These are phyloP conservation scores for Teratosphaeria gauchensis DNA, from an alignment of 2,329 filamentous ascomycete genomes.

Conservation along the genomic window DNA sequence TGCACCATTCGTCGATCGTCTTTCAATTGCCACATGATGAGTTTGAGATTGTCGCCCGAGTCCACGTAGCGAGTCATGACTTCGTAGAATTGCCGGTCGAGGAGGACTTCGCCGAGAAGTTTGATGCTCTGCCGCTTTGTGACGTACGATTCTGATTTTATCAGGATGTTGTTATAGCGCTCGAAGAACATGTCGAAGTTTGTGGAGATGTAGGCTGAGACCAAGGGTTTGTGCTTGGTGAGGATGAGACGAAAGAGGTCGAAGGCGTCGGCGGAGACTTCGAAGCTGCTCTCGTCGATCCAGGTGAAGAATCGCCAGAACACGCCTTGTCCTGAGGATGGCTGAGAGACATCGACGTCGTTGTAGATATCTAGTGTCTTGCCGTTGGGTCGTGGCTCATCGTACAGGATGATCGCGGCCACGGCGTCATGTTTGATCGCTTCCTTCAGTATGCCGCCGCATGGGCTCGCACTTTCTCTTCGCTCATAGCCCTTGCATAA, in stretches of 20 bases:
- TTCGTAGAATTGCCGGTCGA: conserved; percentile 92
- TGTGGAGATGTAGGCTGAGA: conserved; percentile 74
- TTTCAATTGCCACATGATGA: conserved; percentile 93
- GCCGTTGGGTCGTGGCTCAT: conserved; percentile 67
- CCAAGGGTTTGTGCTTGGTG: conserved; percentile 85
- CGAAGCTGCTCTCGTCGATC: conserved; percentile 94
- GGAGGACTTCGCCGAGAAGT: conserved; percentile 82
- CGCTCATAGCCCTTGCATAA: conserved; percentile 84
- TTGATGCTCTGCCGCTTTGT: conserved; percentile 98
- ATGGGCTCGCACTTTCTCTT: conserved; percentile 83
- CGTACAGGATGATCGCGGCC: conserved; percentile 83
- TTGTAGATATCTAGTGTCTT: conserved; percentile 58
- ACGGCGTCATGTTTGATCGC: conserved; percentile 85
- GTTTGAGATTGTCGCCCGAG: conserved; percentile 88
- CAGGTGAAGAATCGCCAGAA: conserved; percentile 97
- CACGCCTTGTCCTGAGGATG: conserved; percentile 69
- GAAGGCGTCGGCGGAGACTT: conserved; percentile 94
- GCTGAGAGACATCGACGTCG: conserved; percentile 61
- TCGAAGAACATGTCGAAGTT: conserved; percentile 93
- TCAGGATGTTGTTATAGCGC: conserved; percentile 75
- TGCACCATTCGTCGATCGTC: conserved; percentile 99
- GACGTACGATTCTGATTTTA: conserved; percentile 91
- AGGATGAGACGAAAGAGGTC: conserved; percentile 92
- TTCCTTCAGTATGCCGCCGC: conserved; percentile 80
- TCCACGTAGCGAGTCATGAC: conserved; percentile 98